Conservation (phyloP, 2,329 filamentous ascomycete genomes). For the Aspergillus fumigatiaffinis region DNA sequence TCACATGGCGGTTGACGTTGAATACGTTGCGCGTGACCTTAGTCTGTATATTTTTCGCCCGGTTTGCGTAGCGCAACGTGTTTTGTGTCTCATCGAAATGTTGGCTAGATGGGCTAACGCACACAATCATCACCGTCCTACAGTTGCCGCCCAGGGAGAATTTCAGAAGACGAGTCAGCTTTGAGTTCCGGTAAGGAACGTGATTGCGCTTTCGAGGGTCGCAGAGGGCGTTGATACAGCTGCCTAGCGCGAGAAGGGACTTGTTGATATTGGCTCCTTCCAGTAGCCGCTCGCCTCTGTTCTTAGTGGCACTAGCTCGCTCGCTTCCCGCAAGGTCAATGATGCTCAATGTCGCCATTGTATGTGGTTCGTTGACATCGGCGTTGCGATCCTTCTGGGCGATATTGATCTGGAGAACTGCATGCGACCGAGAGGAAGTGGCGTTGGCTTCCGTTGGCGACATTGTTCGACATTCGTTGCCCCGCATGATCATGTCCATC, state of each 20-base stretch:
- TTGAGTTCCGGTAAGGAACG: conserved; percentile 96
- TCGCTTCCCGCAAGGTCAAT: conserved; percentile 97
- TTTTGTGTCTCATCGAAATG: conserved; percentile 99
- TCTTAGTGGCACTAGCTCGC: conserved; percentile 93
- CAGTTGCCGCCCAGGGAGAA: conserved; percentile 97
- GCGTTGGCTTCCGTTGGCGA: conserved; percentile 97
- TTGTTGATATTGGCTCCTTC: conserved; percentile 99
- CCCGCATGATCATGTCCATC: conserved; percentile 98
- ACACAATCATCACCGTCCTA: conserved; percentile 99
- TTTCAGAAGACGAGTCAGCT: conserved; percentile 89
- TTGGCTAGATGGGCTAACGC: conserved; percentile 90
- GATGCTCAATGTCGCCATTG: conserved; percentile 96
- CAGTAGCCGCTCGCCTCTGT: conserved; percentile 81
- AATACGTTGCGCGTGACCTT: conserved; percentile 99
- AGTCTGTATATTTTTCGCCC: conserved; percentile 98
- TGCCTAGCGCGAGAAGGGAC: conserved; percentile 86
- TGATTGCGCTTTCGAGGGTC: conserved; percentile 88
- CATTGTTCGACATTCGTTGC: conserved; percentile 91
- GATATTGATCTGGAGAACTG: conserved; percentile 94
- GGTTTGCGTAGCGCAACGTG: conserved; percentile 92
- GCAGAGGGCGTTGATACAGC: conserved; percentile 97
- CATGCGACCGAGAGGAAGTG: conserved; percentile 94
- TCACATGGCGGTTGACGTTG: conserved; percentile 98
- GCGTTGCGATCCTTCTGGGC: conserved; percentile 93
- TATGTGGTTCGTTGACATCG: conserved; percentile 87